Evolutionary conservation across 179 eudicot species (phyloP).

Genomic region (Camellia oleifera): DNA sequence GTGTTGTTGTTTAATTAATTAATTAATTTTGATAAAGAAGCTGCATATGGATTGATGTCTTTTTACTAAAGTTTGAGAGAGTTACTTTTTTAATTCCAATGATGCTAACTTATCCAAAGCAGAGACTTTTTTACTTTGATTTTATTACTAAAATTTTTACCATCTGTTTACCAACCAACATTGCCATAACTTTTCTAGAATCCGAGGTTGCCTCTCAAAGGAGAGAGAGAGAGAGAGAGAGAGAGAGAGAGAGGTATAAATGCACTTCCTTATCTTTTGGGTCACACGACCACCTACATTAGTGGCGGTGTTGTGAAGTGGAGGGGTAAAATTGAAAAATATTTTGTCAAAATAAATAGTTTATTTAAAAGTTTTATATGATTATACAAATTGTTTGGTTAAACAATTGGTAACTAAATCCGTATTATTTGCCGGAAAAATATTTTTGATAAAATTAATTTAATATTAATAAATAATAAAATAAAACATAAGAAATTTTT

Average conservation of each 20-base stretch:
- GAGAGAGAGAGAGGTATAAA: neutral
- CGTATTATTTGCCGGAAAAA: no score
- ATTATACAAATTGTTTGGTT: no score
- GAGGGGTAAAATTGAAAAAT: no score
- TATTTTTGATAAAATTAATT: no score
- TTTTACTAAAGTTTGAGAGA: constrained; percentile 3
- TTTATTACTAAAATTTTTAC: neutral
- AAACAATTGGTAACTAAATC: no score
- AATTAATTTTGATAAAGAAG: neutral
- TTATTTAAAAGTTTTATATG: no score
- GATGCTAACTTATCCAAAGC: constrained; percentile 1
- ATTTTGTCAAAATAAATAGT: no score
- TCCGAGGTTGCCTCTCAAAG: constrained; percentile 15
- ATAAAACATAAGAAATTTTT: no score
- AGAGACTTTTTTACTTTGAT: constrained; percentile 2
- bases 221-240: no score
- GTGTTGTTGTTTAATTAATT: neutral
- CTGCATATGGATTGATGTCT: constrained; percentile 14
- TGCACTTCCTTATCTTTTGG: neutral
- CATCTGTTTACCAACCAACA: neutral
- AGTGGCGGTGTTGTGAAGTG: no score
- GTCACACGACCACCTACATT: neutral
- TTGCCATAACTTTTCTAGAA: constrained; percentile 10
- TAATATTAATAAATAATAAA: no score
- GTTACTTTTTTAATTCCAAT: constrained; percentile 2